Conservation (phyloP, 176 grass and related monocot genomes). For the Eragrostis curvula region DNA sequence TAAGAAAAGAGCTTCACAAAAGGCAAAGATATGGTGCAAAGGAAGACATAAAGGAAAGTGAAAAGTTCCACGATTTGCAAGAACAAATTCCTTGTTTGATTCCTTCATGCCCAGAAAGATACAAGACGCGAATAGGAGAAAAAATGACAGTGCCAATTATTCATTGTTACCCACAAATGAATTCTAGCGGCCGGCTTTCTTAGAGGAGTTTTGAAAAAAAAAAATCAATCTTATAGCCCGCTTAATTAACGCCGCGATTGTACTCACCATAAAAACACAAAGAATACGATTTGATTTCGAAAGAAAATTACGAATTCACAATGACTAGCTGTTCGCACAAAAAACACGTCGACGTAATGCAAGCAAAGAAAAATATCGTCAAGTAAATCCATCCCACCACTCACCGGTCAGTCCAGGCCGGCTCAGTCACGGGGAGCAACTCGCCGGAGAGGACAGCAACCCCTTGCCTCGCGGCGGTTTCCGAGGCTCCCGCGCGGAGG, state of each 20-base stretch:
- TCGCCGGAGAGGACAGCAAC: not conserved
- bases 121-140: not conserved
- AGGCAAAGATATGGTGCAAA: not conserved
- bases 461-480: not conserved
- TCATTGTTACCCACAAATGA: not conserved
- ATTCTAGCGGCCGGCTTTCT: not conserved
- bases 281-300: not conserved
- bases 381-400: not conserved
- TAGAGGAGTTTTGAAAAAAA: not conserved
- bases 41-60: not conserved
- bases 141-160: not conserved
- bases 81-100: not conserved
- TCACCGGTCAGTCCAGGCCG: not conserved
- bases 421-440: not conserved
- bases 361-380: not conserved
- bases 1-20: not conserved
- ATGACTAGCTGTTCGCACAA: not conserved
- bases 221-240: not conserved
- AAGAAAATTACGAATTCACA: not conserved
- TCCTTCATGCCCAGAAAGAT: not conserved
- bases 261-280: not conserved
- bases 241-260: not conserved
- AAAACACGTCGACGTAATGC: slow-evolving; percentile 17
- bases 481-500: not conserved
- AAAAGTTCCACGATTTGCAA: not conserved